Evolutionary conservation across 1,139 yeast species (phyloP).

Genomic region (Hyphopichia burtonii): DNA sequence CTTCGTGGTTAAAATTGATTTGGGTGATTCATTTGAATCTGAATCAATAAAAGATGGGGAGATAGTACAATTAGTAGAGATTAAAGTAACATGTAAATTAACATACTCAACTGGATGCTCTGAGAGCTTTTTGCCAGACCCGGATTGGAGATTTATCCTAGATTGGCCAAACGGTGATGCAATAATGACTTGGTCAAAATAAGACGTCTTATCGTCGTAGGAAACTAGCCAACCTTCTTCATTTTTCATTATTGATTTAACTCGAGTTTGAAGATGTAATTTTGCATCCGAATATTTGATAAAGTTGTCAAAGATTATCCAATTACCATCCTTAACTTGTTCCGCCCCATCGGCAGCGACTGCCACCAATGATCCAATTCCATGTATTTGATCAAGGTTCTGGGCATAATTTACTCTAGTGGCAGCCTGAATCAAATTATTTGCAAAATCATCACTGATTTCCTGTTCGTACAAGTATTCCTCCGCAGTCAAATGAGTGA

Average conservation of each 20-base stretch:
- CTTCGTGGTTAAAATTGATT: conserved; percentile 18
- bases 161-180: conserved; percentile 38
- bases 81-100: conserved; percentile 16
- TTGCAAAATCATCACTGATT: conserved; percentile 17
- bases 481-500: conserved; percentile 17
- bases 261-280: conserved; percentile 15
- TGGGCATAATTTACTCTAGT: conserved; percentile 44
- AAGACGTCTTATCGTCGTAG: conserved; percentile 5
- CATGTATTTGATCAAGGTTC: conserved; percentile 33
- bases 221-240: not conserved
- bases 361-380: conserved; percentile 36
- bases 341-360: conserved; percentile 30
- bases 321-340: conserved; percentile 40
- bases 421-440: conserved; percentile 32
- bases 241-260: not conserved
- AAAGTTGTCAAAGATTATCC: conserved; percentile 35
- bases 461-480: conserved; percentile 17
- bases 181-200: conserved; percentile 38
- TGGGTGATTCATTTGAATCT: conserved; percentile 1
- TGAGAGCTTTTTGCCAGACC: no score
- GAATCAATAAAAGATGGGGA: conserved; percentile 8
- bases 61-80: conserved; percentile 10
- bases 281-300: conserved; percentile 28
- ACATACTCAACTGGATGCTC: conserved; percentile 16
- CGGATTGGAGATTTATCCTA: conserved; percentile 11